phyloP scores from a whole-genome alignment of 2,329 filamentous ascomycete species.

The Aphanocladium album region DNA sequence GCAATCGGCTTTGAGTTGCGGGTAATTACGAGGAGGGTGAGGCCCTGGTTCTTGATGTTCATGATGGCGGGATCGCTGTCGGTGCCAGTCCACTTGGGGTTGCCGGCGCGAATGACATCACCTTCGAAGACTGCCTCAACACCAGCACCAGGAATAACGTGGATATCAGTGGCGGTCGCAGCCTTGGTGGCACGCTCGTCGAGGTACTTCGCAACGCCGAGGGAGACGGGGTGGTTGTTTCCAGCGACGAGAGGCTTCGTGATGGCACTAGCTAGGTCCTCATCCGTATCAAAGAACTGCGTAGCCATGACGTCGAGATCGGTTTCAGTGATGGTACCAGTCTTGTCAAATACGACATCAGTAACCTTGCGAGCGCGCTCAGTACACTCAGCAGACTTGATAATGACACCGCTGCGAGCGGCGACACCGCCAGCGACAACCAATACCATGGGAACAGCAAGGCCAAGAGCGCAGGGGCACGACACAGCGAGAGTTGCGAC shows the following conservation, averaged over 20 bases:
- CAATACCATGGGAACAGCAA: conserved; percentile 63
- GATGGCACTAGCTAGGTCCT: conserved; percentile 21
- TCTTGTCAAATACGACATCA: conserved; percentile 61
- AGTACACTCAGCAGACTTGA: conserved; percentile 50
- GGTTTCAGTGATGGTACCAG: conserved; percentile 54
- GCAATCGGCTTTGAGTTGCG: conserved; percentile 29
- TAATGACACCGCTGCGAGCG: conserved; percentile 52
- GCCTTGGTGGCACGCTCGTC: conserved; percentile 14
- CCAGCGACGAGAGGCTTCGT: conserved; percentile 29
- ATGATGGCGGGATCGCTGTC: conserved; percentile 18
- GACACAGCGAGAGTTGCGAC: conserved; percentile 53
- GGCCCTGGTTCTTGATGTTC: conserved; percentile 17
- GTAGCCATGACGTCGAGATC: conserved; percentile 26
- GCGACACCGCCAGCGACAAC: conserved; percentile 56
- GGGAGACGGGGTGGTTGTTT: conserved; percentile 47
- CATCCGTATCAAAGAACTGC: conserved; percentile 18
- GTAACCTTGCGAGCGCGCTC: conserved; percentile 48
- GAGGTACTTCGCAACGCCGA: conserved; percentile 39
- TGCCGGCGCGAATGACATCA: conserved; percentile 37
- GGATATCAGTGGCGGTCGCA: conserved; percentile 23
- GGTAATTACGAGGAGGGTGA: conserved; percentile 26
- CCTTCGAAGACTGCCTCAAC: conserved; percentile 32
- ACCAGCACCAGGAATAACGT: conserved; percentile 34
- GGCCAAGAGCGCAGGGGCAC: conserved; percentile 60
- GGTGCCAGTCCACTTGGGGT: conserved; percentile 37